Evolutionary conservation across 1,139 yeast genomes (phyloP), one percentile per base, ranked within the genome.

Genomic region (Geotrichum histeridarum): DNA sequence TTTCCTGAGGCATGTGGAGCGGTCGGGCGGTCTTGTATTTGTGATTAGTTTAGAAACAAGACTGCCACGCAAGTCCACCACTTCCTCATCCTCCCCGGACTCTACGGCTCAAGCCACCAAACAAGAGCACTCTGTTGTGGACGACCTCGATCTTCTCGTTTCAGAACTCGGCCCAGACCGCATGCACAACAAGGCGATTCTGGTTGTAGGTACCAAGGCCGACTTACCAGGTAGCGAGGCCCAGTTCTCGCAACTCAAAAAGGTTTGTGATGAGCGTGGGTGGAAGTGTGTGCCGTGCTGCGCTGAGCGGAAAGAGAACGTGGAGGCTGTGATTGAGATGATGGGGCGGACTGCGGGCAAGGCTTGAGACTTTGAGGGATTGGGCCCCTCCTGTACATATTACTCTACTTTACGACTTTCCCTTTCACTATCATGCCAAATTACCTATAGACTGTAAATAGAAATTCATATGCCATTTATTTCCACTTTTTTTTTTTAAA

Each of bases 171-270:
- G 95, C 0, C 68, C 71, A 0, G 69, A 74, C 51, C 77, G 95
- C 42, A 67, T 86, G 70, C 67, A 71, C 27, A 74, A 71, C 48
- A 90, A 89, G 65, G 77, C 74, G 51, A 79, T 86, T 1, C 74
- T 91, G 55, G 81, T 93, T 14, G 88, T 90, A 15, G 96, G 94
- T 15, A 90, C 96, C 14, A 93, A 93, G 68, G 98, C 96, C 0
- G 99, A 93, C 67, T 66, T 88, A 31, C 79, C 77, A 43, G 77
- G 72, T 1, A 71, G 82, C 31, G 73, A 77, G 44, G 74, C 70
- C 31, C 78, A 74, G 51, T 89, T 72, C 62, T 50, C 52, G 1
- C 53, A 51, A 8, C 71, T 89, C 48, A 73, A 71, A 54, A 63
- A 69, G 1, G 81, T 72, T 38, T 68, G 68, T 2, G 63, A 63